Evolutionary conservation across 129 eudicot species (phyloP).

Genomic region (Flaveria trinervia): DNA sequence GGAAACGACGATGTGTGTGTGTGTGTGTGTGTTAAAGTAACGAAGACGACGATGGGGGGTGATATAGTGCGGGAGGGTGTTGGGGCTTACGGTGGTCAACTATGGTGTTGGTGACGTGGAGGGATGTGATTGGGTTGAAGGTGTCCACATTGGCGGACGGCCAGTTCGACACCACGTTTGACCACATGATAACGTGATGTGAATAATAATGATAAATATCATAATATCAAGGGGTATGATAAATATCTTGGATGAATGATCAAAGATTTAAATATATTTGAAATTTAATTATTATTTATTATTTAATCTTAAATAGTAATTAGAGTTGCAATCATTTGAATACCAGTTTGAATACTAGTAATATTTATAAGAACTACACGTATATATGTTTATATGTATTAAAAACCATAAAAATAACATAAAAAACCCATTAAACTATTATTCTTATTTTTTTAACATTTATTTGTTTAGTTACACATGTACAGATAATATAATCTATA

Average conservation of each 20-base stretch:
- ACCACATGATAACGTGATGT: constrained; percentile 1
- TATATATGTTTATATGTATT: too few relatives aligned
- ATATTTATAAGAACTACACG: too few relatives aligned
- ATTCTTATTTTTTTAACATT: too few relatives aligned
- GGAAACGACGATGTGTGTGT: background rate
- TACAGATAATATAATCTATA: too few relatives aligned
- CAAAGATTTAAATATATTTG: background rate
- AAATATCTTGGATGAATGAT: background rate
- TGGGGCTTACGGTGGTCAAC: constrained; percentile 17
- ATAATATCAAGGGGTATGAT: background rate
- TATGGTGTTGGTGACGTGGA: constrained; percentile 9
- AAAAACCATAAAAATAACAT: too few relatives aligned
- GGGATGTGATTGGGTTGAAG: constrained; percentile 15
- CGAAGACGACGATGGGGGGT: background rate
- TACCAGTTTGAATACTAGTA: too few relatives aligned
- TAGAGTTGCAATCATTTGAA: too few relatives aligned
- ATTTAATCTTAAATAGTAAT: too few relatives aligned
- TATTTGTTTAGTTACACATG: too few relatives aligned
- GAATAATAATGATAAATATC: too few relatives aligned
- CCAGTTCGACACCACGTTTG: constrained; percentile 28
- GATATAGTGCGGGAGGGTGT: constrained; percentile 30
- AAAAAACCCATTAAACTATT: too few relatives aligned
- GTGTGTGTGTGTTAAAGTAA: background rate
- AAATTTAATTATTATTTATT: too few relatives aligned
- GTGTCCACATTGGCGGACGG: background rate